Evolutionary conservation across 257 asterid species (phyloP), one percentile per base, ranked within the genome.

Genomic region (Agastache rugosa): DNA sequence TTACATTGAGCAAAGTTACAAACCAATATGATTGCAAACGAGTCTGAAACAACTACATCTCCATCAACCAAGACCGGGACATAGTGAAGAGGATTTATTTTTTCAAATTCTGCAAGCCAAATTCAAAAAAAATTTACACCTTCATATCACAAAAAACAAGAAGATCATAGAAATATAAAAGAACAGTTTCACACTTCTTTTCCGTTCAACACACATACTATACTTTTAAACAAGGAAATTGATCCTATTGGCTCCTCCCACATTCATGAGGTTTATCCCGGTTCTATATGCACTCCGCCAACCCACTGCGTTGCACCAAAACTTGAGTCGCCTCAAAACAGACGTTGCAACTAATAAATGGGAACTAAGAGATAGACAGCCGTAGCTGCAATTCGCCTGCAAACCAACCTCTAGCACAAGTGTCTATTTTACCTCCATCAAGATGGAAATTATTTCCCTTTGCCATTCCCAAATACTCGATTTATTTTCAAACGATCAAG

Each of bases 1-100:
- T 20, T 5, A 17, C 15, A 51, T 19, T 10, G 53, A 25, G 23
- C 11, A 63, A 37, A 48, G 29, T 23, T 19, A 84, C 93, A 8
- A 78, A 89, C 97, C 93, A 88, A 77, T 63, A 88, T 78, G 64
- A 91, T 88, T 54, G 96, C 95, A 69, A 56, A 88, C 2, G 97
- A 91, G 80, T 91, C 96, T 6, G 95, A 85, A 77, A 91, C 75
- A 77, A 85, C 75, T 22, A 87, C 82, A 81, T 90, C 94, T 44
- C 88, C 93, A 75, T 91, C 96, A 53, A 90, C 87, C 89, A 91
- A 81, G 39, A 84, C 95, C 0, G 96, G 97, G 67, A 91, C 97
- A 69, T 50, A 89, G 51, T 75, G 90, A 44, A 90, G 88, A 51
- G 96, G 96, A 70, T 88, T 91, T 73, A 91, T n/a, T 74, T 79